These are phyloP conservation scores for Cladophialophora yegresii DNA, from an alignment of 2,329 filamentous ascomycete species.

Conservation along the genomic window DNA sequence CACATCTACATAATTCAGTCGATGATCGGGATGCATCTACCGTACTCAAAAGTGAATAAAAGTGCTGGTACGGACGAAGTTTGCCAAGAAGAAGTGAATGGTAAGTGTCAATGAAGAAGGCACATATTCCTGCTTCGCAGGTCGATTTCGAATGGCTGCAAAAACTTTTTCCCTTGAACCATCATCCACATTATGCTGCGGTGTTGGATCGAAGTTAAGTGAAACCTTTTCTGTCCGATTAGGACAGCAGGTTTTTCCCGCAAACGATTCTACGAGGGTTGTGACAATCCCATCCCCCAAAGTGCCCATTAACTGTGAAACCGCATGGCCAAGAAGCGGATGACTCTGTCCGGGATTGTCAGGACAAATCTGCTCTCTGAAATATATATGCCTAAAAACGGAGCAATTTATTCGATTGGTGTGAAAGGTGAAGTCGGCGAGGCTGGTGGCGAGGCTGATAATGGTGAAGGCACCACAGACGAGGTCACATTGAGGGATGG, in stretches of 20 bases:
- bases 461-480: neutral
- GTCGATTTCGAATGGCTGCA: neutral
- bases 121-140: neutral
- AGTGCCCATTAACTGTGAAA: neutral
- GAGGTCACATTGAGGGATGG: neutral
- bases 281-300: neutral
- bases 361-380: neutral
- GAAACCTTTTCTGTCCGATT: neutral
- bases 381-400: neutral
- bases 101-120: neutral
- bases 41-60: neutral
- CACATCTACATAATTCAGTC: neutral
- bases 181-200: neutral
- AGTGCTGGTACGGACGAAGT: neutral
- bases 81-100: neutral
- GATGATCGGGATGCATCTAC: neutral
- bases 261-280: neutral
- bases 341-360: neutral
- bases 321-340: neutral
- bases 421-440: neutral
- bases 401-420: neutral
- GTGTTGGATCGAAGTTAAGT: neutral
- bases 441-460: neutral
- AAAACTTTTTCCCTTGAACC: neutral
- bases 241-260: neutral